A percentile compares a stretch with the other conserved stretches of the same genome.
phyloP scores from a whole-genome alignment of 495 filamentous ascomycete genomes.

The Podospora anserina region DNA sequence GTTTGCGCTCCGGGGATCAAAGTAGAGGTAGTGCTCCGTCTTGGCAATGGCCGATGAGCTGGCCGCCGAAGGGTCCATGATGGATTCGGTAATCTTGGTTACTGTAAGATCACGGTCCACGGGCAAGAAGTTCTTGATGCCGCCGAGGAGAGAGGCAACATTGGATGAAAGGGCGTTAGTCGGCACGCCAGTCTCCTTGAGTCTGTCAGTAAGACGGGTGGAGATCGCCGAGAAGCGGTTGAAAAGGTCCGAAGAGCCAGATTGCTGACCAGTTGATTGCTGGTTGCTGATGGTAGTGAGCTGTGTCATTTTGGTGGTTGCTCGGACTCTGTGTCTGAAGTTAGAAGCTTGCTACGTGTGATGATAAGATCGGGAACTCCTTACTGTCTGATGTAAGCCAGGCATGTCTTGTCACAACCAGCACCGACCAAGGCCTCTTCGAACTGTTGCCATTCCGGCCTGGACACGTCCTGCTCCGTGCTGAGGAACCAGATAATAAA shows the following conservation, averaged over 20 bases:
- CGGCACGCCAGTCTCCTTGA: conserved; percentile 77
- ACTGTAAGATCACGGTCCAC: conserved; percentile 92
- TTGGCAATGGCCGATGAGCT: conserved; percentile 91
- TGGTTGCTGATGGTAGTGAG: conserved; percentile 75
- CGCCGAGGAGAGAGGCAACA: conserved; percentile 93
- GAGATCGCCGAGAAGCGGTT: conserved; percentile 86
- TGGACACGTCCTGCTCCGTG: conserved; percentile 82
- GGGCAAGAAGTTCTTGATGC: conserved; percentile 97
- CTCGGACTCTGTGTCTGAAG: conserved; percentile 64
- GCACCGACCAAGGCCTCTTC: conserved; percentile 77
- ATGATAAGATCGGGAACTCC: conserved; percentile 22
- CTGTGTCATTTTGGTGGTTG: conserved; percentile 98
- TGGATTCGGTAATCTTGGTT: conserved; percentile 95
- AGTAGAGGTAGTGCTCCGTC: conserved; percentile 98
- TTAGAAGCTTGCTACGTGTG: conserved; percentile 28
- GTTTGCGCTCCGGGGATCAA: conserved; percentile 89
- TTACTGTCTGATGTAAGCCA: conserved; percentile 82
- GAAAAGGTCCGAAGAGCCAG: conserved; percentile 70
- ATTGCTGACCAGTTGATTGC: conserved; percentile 52
- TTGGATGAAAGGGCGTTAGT: conserved; percentile 63
- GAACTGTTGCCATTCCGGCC: conserved; percentile 79
- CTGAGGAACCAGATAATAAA: conserved; percentile 99
- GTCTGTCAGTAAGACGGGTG: conserved; percentile 83
- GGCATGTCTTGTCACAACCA: conserved; percentile 67
- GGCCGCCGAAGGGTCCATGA: conserved; percentile 93